Evolutionary conservation across 148 eudicot genomes (phyloP), one percentile per base, ranked within the genome.

Genomic region (Rhododendron simsii): DNA sequence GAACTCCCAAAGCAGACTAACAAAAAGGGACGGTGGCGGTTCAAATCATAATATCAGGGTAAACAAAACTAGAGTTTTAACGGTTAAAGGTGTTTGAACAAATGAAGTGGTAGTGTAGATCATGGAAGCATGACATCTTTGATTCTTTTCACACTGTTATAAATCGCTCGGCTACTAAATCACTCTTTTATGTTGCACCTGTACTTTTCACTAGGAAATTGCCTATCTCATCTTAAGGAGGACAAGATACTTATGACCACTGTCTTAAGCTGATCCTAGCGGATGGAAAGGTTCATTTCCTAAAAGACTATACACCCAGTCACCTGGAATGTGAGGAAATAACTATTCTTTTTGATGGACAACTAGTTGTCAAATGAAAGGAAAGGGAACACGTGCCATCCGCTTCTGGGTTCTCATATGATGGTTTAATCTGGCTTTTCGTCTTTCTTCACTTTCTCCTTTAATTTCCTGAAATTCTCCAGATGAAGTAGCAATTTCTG

Each of bases 391-490:
- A 44, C 89, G 53, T 89, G 95, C 99, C 96, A 91, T 89, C 7
- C 99, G 95, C 28, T 89, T 89, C 90, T 89, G 87, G 67, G 91
- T 90, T 80, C 87, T 92, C 83, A 57, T 87, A 78, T 93, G 89
- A 76, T 91, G 90, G 44, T 90, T 93, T 20, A 86, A 90, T 89
- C 98, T 93, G 67, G 91, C 88, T 86, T 48, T 90, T 89, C 98
- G 87, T 87, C 99, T 90, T 61, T 94, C 96, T 85, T 91, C 93
- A 88, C 91, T 92, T 91, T 96, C 99, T 69, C 98, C 99, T 79
- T 96, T 90, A 55, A 89, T 81, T 91, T 95, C 98, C 88, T 90
- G 89, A 87, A 96, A 95, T 84, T 78, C 93, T 86, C 80, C 93
- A 81, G 93, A 90, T 79, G 91, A 80, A 83, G 92, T 83, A 71